Conservation (phyloP, 140 eudicot genomes). For the Cichorium intybus region DNA sequence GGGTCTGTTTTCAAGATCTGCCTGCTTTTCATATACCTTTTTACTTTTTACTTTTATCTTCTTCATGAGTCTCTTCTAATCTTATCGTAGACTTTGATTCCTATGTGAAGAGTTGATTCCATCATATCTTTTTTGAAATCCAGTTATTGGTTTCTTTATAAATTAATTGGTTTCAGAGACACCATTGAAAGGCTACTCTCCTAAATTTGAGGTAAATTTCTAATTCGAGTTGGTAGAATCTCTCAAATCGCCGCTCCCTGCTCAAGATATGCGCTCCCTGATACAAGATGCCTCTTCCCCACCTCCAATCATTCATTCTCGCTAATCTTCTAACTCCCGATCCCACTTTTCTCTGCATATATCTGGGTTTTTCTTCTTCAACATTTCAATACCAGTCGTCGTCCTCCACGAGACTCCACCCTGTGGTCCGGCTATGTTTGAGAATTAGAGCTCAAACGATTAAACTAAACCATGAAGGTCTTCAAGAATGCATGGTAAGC, state of each 20-base stretch:
- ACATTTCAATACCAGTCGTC: too few species aligned
- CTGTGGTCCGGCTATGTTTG: too few species aligned
- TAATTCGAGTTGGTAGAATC: neutral
- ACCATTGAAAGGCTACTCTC: constrained; percentile 8
- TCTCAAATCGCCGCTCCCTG: too few species aligned
- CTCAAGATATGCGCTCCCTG: too few species aligned
- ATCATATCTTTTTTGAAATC: constrained; percentile 24
- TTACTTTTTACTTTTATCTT: constrained; percentile 25
- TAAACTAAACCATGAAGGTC: too few species aligned
- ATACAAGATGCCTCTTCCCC: too few species aligned
- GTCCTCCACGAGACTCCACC: too few species aligned
- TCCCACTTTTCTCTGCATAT: too few species aligned
- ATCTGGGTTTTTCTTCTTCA: too few species aligned
- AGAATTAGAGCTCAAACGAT: too few species aligned
- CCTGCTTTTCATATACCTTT: constrained; percentile 55
- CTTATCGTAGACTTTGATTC: constrained; percentile 40
- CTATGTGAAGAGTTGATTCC: constrained; percentile 21
- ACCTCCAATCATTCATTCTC: too few species aligned
- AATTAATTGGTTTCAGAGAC: constrained; percentile 13
- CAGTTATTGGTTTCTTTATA: constrained; percentile 15
- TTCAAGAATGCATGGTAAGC: constrained; percentile 31
- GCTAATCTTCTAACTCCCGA: too few species aligned
- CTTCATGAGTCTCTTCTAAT: constrained; percentile 48
- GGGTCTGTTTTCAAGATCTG: constrained; percentile 73
- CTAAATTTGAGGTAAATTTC: constrained; percentile 18